These are phyloP conservation scores for Dichotomopilus funicola DNA, from an alignment of 2,329 filamentous ascomycete genomes.

Conservation along the genomic window DNA sequence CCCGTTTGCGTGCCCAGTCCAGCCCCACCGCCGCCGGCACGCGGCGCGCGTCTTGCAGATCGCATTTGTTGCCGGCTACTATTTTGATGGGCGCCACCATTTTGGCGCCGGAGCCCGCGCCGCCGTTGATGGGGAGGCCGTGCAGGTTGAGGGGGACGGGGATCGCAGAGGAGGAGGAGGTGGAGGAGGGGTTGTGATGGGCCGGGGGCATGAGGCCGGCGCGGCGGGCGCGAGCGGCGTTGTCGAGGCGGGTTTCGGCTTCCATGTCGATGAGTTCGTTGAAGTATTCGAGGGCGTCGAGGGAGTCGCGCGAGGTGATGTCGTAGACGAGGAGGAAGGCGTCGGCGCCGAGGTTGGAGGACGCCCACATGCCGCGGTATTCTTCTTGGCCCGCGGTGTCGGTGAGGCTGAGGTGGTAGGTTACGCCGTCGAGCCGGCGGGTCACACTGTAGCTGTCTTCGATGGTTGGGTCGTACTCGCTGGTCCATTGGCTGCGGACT, in stretches of 20 bases:
- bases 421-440: conserved; percentile 70
- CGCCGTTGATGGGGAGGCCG: conserved; percentile 12
- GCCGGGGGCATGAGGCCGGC: conserved; percentile 34
- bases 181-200: conserved; percentile 19
- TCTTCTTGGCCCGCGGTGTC: conserved; percentile 88
- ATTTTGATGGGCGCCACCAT: conserved; percentile 72
- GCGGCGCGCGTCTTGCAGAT: conserved; percentile 62
- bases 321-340: conserved; percentile 85
- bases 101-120: conserved; percentile 35
- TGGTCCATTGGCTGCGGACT: conserved; percentile 76
- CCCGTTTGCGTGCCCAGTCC: conserved; percentile 66
- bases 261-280: conserved; percentile 81
- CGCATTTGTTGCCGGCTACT: conserved; percentile 81
- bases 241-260: conserved; percentile 61
- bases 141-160: not conserved
- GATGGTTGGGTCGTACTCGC: conserved; percentile 74
- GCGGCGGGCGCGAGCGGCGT: conserved; percentile 46
- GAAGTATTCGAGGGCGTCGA: conserved; percentile 70
- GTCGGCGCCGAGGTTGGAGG: conserved; percentile 70
- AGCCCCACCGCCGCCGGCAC: conserved; percentile 65
- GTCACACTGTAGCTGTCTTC: conserved; percentile 83
- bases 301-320: conserved; percentile 64
- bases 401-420: conserved; percentile 71
- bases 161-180: conserved; percentile 17
- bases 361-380: conserved; percentile 80